Base-by-base conservation (phyloP, 78 protist genomes). In the Speleostelium caveatum region DNA sequence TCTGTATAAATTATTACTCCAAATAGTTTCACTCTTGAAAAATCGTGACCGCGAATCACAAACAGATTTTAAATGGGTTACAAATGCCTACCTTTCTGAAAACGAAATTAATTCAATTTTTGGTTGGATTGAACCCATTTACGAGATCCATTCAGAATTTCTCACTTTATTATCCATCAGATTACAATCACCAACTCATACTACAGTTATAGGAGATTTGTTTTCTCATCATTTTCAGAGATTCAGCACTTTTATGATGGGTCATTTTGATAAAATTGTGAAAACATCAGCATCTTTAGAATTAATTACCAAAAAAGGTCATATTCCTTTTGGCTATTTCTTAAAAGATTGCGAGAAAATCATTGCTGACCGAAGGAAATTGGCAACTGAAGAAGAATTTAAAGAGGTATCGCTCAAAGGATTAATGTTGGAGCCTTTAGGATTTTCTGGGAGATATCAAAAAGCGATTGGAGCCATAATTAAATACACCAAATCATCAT, bases 401-500 rank as follows among this genome's bases (percentile, higher is more conserved):
- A 80, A 80, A 30, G 89, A 80, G 21, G 66, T 80, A 21, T 67
- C 35, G 38, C n/a, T 80, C 38, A 56, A 77, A 33, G 22, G 72
- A 1, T 21, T 80, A 1, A 59, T 80, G 42, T 7, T 80, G 0
- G 89, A 80, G 49, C 89, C 89, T 24, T 68, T 80, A 35, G 16
- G 30, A 36, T 33, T 80, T 4, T 56, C 68, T 26, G 51, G 77
- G 8, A 56, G 89, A 32, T 80, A 68, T 72, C 89, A 80, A 10
- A 80, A 80, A 45, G 42, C 42, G 16, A 80, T 80, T 58, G 38
- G 26, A 41, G 89, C 77, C 33, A 80, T 80, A 77, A 77, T 80
- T n/a, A 80, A 80, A 58, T 80, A 80, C 75, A 80, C 89, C 14
- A 80, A 80, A 24, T 67, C 73, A 26, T 67, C 89, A 14, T 77